phyloP scores from a whole-genome alignment of 1,139 yeast species.

The Suhomyces ambrosiae region DNA sequence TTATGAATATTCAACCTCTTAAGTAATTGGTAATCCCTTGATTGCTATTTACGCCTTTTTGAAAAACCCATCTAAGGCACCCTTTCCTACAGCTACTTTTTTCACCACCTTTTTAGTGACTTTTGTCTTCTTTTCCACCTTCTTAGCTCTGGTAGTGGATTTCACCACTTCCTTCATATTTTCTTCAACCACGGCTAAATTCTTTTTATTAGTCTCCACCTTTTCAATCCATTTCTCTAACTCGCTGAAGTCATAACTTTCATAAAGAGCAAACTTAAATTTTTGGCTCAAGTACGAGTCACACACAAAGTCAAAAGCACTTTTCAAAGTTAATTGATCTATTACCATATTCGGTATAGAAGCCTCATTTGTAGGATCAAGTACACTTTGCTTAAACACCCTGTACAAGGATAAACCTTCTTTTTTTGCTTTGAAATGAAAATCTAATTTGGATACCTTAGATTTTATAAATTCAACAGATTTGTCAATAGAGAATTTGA shows the following conservation, averaged over 20 bases:
- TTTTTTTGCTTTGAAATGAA: conserved; percentile 23
- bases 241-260: conserved; percentile 22
- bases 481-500: conserved; percentile 41
- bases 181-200: conserved; percentile 37
- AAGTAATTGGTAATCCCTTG: no score
- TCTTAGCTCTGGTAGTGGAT: conserved; percentile 20
- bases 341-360: conserved; percentile 33
- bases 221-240: conserved; percentile 34
- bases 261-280: conserved; percentile 20
- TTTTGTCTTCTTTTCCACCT: conserved; percentile 21
- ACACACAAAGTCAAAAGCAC: conserved; percentile 35
- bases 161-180: conserved; percentile 32
- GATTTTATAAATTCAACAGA: conserved; percentile 32
- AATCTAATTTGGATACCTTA: conserved; percentile 32
- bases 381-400: conserved; percentile 21
- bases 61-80: conserved; percentile 67
- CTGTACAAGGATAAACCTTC: conserved; percentile 15
- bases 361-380: conserved; percentile 22
- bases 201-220: conserved; percentile 30
- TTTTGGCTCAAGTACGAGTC: conserved; percentile 27
- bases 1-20: no score
- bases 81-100: conserved; percentile 56
- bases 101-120: conserved; percentile 22
- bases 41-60: no score
- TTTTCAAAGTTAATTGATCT: conserved; percentile 22